Evolutionary conservation across 2,329 filamentous ascomycete species (phyloP).

Genomic region (Ceratocystis papillata): DNA sequence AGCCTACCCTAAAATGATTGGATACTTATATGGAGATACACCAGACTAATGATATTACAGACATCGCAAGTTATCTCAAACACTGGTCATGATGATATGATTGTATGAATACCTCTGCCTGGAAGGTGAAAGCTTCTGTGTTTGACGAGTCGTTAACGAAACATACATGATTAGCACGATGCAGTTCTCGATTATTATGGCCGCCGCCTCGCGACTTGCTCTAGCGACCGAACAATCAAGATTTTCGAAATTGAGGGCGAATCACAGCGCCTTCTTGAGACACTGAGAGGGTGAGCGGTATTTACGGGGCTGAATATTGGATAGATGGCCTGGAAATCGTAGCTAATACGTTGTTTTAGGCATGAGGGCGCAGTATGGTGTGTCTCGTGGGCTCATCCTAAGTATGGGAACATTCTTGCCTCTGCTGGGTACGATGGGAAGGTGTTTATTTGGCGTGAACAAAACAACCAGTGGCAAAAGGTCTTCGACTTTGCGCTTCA

Average conservation of each 20-base stretch:
- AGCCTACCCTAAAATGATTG: neutral
- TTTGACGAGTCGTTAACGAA: constrained; percentile 20
- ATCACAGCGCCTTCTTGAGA: constrained; percentile 78
- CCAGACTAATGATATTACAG: constrained; percentile 31
- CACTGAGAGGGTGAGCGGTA: constrained; percentile 68
- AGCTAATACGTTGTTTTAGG: constrained; percentile 36
- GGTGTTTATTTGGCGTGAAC: constrained; percentile 96
- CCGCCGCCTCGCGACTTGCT: constrained; percentile 88
- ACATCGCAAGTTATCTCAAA: constrained; percentile 38
- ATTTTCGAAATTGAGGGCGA: constrained; percentile 98
- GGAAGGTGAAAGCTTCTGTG: neutral
- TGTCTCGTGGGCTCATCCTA: constrained; percentile 94
- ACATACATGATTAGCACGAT: constrained; percentile 58
- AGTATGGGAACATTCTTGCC: constrained; percentile 95
- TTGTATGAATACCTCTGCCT: constrained; percentile 54
- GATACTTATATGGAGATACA: neutral
- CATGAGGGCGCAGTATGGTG: constrained; percentile 98
- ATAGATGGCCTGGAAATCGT: neutral
- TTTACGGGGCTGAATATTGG: neutral
- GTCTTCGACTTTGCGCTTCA: constrained; percentile 90
- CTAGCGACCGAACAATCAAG: constrained; percentile 96
- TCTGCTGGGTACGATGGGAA: constrained; percentile 95
- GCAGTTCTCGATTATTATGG: constrained; percentile 98
- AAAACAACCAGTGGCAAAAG: constrained; percentile 62
- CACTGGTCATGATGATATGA: constrained; percentile 88